Evolutionary conservation across 2,329 filamentous ascomycete species (phyloP).

Genomic region (Aphanoascus verrucosus): DNA sequence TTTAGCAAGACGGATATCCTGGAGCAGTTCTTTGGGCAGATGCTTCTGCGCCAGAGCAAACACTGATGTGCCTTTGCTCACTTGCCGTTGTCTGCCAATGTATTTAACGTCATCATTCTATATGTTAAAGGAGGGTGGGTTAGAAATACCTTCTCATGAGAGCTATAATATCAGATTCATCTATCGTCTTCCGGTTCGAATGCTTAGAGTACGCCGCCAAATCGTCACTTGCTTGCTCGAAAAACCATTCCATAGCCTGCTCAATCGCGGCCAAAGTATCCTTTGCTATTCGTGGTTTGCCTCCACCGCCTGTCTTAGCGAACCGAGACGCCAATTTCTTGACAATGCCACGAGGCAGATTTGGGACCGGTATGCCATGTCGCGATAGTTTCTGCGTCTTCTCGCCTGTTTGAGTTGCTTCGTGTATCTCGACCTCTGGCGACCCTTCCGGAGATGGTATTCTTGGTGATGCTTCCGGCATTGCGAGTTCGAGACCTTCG

Average conservation of each 20-base stretch:
- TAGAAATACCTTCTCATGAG: constrained; percentile 66
- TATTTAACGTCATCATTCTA: constrained; percentile 17
- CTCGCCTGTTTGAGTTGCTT: constrained; percentile 14
- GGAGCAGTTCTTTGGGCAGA: constrained; percentile 69
- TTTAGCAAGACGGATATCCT: constrained; percentile 50
- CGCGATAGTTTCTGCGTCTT: constrained; percentile 49
- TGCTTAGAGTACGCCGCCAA: constrained; percentile 69
- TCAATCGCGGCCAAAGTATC: constrained; percentile 65
- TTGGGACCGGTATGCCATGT: constrained; percentile 64
- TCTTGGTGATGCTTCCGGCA: constrained; percentile 16
- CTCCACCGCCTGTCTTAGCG: constrained; percentile 53
- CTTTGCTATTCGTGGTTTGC: constrained; percentile 58
- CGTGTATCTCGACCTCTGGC: constrained; percentile 7
- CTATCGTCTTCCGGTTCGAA: constrained; percentile 71
- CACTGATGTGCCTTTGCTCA: constrained; percentile 58
- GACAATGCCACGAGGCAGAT: constrained; percentile 60
- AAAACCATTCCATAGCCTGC: constrained; percentile 81
- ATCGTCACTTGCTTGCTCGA: constrained; percentile 76
- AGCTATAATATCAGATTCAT: constrained; percentile 71
- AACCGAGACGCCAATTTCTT: constrained; percentile 57
- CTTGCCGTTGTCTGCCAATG: constrained; percentile 59
- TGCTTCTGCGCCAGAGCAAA: constrained; percentile 79
- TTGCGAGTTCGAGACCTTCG: constrained; percentile 26
- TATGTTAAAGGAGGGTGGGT: constrained; percentile 19
- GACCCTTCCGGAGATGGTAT: background rate